phyloP scores from a whole-genome alignment of 495 filamentous ascomycete genomes.

The Aspergillus leporis region DNA sequence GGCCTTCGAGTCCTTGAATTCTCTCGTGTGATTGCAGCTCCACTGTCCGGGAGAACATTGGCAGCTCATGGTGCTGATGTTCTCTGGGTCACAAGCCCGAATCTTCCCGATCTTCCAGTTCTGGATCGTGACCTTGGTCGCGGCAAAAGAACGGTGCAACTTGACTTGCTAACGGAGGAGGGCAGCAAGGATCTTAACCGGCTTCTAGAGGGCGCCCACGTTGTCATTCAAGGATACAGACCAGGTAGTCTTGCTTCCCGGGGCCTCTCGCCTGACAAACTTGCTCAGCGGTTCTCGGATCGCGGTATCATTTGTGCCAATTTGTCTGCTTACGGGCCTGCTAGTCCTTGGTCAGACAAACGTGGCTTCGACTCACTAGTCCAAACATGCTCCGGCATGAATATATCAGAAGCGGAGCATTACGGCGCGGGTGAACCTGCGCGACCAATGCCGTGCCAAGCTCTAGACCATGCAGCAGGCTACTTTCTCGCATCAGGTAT shows the following conservation, averaged over 20 bases:
- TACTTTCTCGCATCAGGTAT: conserved; percentile 56
- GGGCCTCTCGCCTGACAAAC: conserved; percentile 47
- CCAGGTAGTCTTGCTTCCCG: conserved; percentile 55
- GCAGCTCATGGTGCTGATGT: conserved; percentile 61
- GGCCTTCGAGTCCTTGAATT: conserved; percentile 54
- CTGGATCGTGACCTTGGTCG: conserved; percentile 68
- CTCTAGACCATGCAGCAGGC: conserved; percentile 64
- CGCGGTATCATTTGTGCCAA: conserved; percentile 59
- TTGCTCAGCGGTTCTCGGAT: conserved; percentile 35
- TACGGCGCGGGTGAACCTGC: conserved; percentile 63
- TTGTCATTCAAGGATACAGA: conserved; percentile 57
- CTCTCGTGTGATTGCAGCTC: conserved; percentile 53
- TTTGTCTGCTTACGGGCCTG: conserved; percentile 60
- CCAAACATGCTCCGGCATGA: conserved; percentile 55
- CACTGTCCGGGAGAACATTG: conserved; percentile 56
- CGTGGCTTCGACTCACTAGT: conserved; percentile 48
- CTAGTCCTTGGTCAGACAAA: conserved; percentile 28
- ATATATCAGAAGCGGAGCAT: conserved; percentile 35
- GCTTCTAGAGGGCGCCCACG: conserved; percentile 49
- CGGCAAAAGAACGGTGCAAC: conserved; percentile 51
- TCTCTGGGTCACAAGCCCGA: conserved; percentile 61
- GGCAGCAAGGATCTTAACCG: conserved; percentile 45
- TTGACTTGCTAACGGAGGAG: conserved; percentile 50
- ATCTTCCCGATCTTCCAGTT: conserved; percentile 62
- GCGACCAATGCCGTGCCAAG: conserved; percentile 55